phyloP scores from a whole-genome alignment of 805 yeast species.

The Sungouiella blattae region DNA sequence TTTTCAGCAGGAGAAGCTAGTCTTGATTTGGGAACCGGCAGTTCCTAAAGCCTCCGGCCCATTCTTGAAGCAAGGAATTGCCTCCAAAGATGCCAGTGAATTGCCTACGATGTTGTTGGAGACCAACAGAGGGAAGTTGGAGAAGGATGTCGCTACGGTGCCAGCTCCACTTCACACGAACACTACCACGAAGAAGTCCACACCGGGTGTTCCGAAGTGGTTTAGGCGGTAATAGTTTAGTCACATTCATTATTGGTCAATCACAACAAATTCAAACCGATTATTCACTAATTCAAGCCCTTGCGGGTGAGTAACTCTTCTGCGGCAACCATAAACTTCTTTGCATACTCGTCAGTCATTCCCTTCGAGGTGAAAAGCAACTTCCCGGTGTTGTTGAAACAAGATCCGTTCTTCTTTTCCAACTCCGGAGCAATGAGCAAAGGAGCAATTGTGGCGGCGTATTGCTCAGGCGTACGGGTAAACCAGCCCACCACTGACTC shows the following conservation, averaged over 20 bases:
- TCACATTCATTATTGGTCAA: neutral
- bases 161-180: neutral
- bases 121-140: slow-evolving; percentile 27
- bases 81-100: slow-evolving; percentile 22
- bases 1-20: slow-evolving; percentile 28
- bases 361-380: slow-evolving; percentile 23
- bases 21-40: slow-evolving; percentile 35
- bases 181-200: neutral
- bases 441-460: slow-evolving; percentile 28
- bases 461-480: slow-evolving; percentile 29
- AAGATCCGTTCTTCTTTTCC: slow-evolving; percentile 24
- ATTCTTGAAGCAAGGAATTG: slow-evolving; percentile 19
- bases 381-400: slow-evolving; percentile 26
- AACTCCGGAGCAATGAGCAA: slow-evolving; percentile 27
- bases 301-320: slow-evolving; percentile 18
- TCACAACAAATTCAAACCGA: neutral
- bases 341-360: slow-evolving; percentile 25
- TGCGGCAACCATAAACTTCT: slow-evolving; percentile 19
- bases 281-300: no score
- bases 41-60: slow-evolving; percentile 21
- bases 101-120: slow-evolving; percentile 38
- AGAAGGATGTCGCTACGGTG: slow-evolving; percentile 18
- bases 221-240: slow-evolving; percentile 12
- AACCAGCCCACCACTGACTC: slow-evolving; percentile 30
- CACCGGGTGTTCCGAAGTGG: slow-evolving; percentile 16